Evolutionary conservation across 352 stramenopile species (phyloP).

Genomic region (Nothophytophthora sp.): DNA sequence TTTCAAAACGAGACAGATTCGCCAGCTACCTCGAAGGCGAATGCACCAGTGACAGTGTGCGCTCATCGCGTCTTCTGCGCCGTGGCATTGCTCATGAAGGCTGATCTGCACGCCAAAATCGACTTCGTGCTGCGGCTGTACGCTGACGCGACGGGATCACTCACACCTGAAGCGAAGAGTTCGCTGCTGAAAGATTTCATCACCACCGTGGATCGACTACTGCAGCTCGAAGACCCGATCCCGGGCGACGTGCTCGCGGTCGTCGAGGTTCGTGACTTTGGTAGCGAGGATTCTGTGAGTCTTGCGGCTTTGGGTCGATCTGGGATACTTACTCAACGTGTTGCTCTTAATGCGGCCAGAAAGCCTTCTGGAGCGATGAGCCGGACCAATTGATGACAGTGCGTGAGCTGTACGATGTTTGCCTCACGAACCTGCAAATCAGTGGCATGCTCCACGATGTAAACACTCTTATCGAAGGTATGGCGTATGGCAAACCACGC

Average conservation of each 20-base stretch:
- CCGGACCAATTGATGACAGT: slow-evolving; percentile 35
- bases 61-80: slow-evolving; percentile 55
- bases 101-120: slow-evolving; percentile 45
- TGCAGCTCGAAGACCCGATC: slow-evolving; percentile 25
- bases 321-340: background rate
- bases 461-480: slow-evolving; percentile 48
- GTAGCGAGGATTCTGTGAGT: background rate
- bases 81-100: slow-evolving; percentile 33
- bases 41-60: slow-evolving; percentile 29
- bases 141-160: slow-evolving; percentile 22
- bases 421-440: slow-evolving; percentile 57
- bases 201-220: slow-evolving; percentile 21
- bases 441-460: slow-evolving; percentile 60
- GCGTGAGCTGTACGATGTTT: slow-evolving; percentile 54
- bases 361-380: slow-evolving; percentile 41
- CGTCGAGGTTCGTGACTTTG: slow-evolving; percentile 17
- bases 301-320: background rate
- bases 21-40: slow-evolving; percentile 12
- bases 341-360: slow-evolving; percentile 21
- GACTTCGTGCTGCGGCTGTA: slow-evolving; percentile 48
- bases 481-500: background rate
- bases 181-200: slow-evolving; percentile 33
- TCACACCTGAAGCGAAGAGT: slow-evolving; percentile 26
- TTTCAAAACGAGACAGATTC: slow-evolving; percentile 38
- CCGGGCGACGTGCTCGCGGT: slow-evolving; percentile 11